Evolutionary conservation across 1,139 yeast genomes (phyloP), one percentile per base, ranked within the genome.

Genomic region (Sporopachydermia cereana): DNA sequence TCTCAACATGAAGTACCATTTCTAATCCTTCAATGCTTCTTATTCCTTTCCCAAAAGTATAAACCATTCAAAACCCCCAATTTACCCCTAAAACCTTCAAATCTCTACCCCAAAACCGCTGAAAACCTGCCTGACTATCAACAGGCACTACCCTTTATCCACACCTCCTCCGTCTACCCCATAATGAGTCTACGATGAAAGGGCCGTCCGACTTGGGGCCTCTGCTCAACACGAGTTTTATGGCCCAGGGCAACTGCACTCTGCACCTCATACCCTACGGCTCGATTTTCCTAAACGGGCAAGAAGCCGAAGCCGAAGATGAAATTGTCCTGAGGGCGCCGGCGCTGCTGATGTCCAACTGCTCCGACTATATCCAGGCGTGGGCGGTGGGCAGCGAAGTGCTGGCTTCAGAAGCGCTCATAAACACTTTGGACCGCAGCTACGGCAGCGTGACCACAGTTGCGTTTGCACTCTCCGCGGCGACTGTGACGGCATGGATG

Each of bases 401-500:
- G 20, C 39, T 34, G 22, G 22, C 22, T 7, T 34, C 39, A 7
- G 9, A 34, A 12, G 18, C 39, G 12, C 22, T 34, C 9, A 5
- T 34, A 12, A n/a, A n/a, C 39, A 34, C 39, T 7, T 21, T 34
- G 39, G 39, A 34, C n/a, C 9, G 39, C 12, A 34, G 9, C 39
- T 34, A 34, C 22, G 55, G 55, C 3, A 61, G 65, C 3, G 61
- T 60, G 18, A 54, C 57, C 2, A 51, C 63, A 2, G 48, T 62
- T 3, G 54, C 57, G 42, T 59, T 57, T 47, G 62, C 57, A 3
- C 42, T 58, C 1, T 53, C 60, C 31, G 59, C 65, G 1, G 53
- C 60, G 1, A 59, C 55, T 12, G 69, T 71, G 2, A 63, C 74
- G 2, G 60, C 71, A 31, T 76, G 82, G 82, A 71, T 76, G 76